These are phyloP conservation scores for Yamadazyma sp. DNA, from an alignment of 1,139 yeast genomes.

Conservation along the genomic window DNA sequence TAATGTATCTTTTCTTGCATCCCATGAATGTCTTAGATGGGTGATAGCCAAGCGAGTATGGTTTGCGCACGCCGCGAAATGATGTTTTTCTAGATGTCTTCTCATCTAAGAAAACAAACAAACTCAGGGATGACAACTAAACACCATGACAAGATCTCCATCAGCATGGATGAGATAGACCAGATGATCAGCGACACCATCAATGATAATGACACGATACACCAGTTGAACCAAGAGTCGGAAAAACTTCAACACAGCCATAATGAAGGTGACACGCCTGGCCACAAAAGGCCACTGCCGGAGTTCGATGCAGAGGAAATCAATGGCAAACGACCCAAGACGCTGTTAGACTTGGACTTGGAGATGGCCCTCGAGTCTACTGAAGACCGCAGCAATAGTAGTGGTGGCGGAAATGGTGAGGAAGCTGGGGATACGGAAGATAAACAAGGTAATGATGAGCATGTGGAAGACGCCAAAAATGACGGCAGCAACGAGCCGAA, in stretches of 20 bases:
- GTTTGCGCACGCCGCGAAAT: constrained; percentile 1
- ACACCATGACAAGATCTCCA: constrained; percentile 8
- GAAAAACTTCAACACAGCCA: background rate
- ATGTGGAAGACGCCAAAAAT: no score
- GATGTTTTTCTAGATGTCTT: background rate
- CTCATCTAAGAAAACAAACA: constrained; percentile 5
- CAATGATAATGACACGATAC: constrained; percentile 3
- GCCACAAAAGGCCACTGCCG: constrained; percentile 1
- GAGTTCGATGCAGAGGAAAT: constrained; percentile 1
- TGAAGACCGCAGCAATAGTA: background rate
- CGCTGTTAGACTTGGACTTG: constrained; percentile 12
- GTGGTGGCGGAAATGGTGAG: background rate
- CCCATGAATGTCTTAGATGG: no score
- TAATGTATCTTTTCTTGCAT: no score
- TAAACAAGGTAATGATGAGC: no score
- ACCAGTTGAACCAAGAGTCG: background rate
- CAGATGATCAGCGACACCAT: constrained; percentile 15
- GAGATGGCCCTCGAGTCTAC: constrained; percentile 8
- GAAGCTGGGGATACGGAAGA: background rate
- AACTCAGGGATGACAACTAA: constrained; percentile 8
- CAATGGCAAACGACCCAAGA: background rate
- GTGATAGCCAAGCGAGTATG: no score
- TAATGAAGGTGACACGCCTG: background rate
- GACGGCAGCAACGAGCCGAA: no score
- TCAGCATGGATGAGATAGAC: constrained; percentile 15